These are phyloP conservation scores for Trichoderma afroharzianum DNA, from an alignment of 2,329 filamentous ascomycete species.

Conservation along the genomic window DNA sequence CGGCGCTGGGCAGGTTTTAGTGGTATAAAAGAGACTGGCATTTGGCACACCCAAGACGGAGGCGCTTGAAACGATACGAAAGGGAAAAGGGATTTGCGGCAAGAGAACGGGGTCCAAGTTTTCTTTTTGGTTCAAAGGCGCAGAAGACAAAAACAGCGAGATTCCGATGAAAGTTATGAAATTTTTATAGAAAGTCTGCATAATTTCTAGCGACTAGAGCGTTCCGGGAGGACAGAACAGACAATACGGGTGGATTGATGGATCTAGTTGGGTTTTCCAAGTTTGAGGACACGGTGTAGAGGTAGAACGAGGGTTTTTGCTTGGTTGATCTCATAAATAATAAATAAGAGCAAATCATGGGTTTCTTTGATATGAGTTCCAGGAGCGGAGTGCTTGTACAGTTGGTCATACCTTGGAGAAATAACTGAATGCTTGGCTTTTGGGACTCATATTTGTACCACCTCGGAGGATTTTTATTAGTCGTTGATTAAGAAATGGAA, in stretches of 20 bases:
- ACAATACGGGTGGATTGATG: neutral
- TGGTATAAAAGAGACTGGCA: neutral
- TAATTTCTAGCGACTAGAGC: constrained; percentile 1
- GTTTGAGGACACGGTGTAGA: neutral
- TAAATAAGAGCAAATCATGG: neutral
- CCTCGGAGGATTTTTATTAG: neutral
- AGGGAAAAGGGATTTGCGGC: neutral
- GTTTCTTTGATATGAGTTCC: neutral
- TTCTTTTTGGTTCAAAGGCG: constrained; percentile 1
- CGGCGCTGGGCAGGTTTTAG: neutral
- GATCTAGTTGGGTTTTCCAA: neutral
- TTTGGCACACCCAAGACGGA: neutral
- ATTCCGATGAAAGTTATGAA: constrained; percentile 4
- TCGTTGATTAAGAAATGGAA: neutral
- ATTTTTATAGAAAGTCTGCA: neutral
- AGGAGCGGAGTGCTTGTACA: neutral
- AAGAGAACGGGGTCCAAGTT: neutral
- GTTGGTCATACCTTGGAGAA: neutral
- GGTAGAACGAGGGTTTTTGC: constrained; percentile 2
- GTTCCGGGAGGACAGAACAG: neutral
- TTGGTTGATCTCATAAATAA: neutral
- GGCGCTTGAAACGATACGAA: neutral
- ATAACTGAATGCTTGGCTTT: neutral
- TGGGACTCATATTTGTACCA: neutral
- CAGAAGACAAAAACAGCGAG: neutral